A percentile compares a stretch with the other conserved stretches of the same genome.
Evolutionary conservation across 331 rosid genomes (phyloP).

Genomic region (Stylosanthes scabra): DNA sequence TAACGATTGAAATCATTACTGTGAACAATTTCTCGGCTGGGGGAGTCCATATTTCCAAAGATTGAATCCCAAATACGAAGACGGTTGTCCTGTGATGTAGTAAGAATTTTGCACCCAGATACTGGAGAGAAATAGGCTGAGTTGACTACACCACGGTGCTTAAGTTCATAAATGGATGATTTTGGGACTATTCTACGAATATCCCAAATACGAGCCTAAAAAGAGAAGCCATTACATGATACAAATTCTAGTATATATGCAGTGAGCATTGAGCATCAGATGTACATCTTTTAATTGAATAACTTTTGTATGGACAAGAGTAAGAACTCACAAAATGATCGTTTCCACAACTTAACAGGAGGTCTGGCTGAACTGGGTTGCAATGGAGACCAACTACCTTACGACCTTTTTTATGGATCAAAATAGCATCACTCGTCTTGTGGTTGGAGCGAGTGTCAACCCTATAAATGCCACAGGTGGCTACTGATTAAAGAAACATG

Average conservation of each 20-base stretch:
- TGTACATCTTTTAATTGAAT: slow-evolving; percentile 10
- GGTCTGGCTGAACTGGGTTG: slow-evolving; percentile 94
- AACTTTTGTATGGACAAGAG: not conserved
- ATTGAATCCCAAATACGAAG: slow-evolving; percentile 96
- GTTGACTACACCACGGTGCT: slow-evolving; percentile 84
- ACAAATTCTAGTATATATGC: slow-evolving; percentile 10
- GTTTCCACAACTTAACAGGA: slow-evolving; percentile 89
- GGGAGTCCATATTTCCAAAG: slow-evolving; percentile 78
- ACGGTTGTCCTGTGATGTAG: slow-evolving; percentile 90
- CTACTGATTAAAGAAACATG: slow-evolving; percentile 12
- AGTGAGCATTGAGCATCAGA: not conserved
- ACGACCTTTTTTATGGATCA: slow-evolving; percentile 89
- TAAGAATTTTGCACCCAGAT: slow-evolving; percentile 86
- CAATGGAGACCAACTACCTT: slow-evolving; percentile 94
- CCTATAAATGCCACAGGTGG: slow-evolving; percentile 51
- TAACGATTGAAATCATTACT: slow-evolving; percentile 92
- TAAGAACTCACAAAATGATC: slow-evolving; percentile 85
- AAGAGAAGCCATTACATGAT: slow-evolving; percentile 21
- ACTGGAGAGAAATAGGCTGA: slow-evolving; percentile 90
- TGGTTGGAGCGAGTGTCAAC: slow-evolving; percentile 77
- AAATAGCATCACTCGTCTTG: slow-evolving; percentile 64
- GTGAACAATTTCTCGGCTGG: slow-evolving; percentile 97
- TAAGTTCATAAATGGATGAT: slow-evolving; percentile 63
- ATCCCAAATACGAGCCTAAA: slow-evolving; percentile 97
- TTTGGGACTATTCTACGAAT: slow-evolving; percentile 75